Percentiles rank a stretch among this genome's conserved stretches.
Evolutionary conservation across 148 eudicot species (phyloP).

Genomic region (Nyssa sinensis): DNA sequence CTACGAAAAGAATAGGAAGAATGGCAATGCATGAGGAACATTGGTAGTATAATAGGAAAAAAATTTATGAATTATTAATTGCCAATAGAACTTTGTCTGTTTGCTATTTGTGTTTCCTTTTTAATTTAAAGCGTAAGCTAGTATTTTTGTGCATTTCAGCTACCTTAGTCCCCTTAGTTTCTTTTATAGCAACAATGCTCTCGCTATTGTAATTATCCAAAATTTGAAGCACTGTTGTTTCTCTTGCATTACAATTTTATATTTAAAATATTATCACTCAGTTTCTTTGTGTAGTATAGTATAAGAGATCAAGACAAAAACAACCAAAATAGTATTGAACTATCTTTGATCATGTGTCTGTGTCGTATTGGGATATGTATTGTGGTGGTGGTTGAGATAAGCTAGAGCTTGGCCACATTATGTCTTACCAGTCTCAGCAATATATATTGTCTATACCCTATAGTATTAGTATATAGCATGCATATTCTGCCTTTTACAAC

Average conservation of each 20-base stretch:
- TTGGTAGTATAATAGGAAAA: no score
- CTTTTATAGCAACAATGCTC: background rate
- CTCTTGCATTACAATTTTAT: background rate
- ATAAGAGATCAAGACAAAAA: background rate
- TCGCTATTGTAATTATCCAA: background rate
- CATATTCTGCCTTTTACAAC: no score
- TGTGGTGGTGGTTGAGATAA: background rate
- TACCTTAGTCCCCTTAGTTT: background rate
- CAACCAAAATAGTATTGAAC: constrained; percentile 1
- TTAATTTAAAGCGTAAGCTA: no score
- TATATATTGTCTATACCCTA: no score
- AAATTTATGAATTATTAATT: no score
- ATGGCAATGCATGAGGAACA: no score
- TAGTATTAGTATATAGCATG: no score
- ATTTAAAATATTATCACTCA: background rate
- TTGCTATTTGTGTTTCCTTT: no score
- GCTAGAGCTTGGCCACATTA: background rate
- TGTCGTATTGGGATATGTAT: background rate
- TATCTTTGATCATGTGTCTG: background rate
- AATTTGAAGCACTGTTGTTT: constrained; percentile 12
- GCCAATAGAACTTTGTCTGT: background rate
- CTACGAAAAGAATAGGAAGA: no score
- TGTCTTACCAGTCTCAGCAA: background rate
- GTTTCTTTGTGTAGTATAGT: background rate
- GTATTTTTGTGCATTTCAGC: background rate